Evolutionary conservation across 805 yeast genomes (phyloP).

Genomic region (Priceomyces carsonii): DNA sequence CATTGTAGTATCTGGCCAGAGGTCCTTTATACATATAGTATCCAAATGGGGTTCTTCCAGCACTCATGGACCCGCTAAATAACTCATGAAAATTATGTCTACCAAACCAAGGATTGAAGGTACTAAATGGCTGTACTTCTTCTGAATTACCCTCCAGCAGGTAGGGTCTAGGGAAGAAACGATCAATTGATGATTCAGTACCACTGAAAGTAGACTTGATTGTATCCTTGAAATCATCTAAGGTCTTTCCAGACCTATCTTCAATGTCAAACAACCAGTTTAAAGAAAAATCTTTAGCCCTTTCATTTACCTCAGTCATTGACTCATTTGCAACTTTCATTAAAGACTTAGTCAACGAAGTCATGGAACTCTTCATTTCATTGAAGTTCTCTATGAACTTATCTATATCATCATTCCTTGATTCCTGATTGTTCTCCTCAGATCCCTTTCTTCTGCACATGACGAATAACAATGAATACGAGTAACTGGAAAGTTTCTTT

Average conservation of each 20-base stretch:
- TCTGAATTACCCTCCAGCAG: too few relatives aligned
- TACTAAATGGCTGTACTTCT: constrained; percentile 14
- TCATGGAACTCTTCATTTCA: constrained; percentile 24
- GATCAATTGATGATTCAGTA: constrained; percentile 10
- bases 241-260: constrained; percentile 5
- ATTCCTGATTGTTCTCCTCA: constrained; percentile 5
- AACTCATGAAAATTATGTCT: constrained; percentile 9
- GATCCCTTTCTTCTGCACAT: constrained; percentile 7
- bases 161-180: constrained; percentile 22
- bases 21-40: constrained; percentile 60
- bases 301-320: constrained; percentile 21
- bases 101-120: constrained; percentile 5
- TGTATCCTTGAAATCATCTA: constrained; percentile 6
- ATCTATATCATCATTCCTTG: constrained; percentile 22
- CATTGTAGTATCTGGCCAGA: constrained; percentile 53
- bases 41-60: constrained; percentile 41
- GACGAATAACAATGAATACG: too few relatives aligned
- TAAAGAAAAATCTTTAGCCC: constrained; percentile 18
- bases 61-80: constrained; percentile 15
- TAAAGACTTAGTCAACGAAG: constrained; percentile 25
- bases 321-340: constrained; percentile 23
- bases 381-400: constrained; percentile 23
- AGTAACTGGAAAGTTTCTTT: too few relatives aligned
- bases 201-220: constrained; percentile 1
- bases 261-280: constrained; percentile 17